These are phyloP conservation scores for Calvatia gigantea DNA, from an alignment of 768 basidiomycete genomes.

Conservation along the genomic window DNA sequence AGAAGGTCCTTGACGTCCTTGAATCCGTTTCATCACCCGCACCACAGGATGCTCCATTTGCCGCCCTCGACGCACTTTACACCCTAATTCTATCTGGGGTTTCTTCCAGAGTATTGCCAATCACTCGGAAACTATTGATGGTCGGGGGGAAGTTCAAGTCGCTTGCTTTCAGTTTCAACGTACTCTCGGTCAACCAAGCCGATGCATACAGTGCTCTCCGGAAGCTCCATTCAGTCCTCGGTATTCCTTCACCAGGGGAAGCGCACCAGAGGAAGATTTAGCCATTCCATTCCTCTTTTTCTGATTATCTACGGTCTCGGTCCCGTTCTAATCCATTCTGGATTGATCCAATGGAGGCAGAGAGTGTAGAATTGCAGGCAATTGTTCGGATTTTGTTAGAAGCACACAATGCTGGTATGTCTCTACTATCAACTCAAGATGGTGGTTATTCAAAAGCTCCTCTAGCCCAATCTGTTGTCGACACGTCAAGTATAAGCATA, in stretches of 20 bases:
- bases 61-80: slow-evolving; percentile 7
- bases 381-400: background rate
- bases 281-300: background rate
- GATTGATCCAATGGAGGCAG: background rate
- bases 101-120: background rate
- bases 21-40: background rate
- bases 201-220: background rate
- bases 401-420: slow-evolving; percentile 15
- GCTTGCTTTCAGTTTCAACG: background rate
- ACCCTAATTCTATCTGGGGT: background rate
- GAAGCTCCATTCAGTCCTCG: background rate
- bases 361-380: background rate
- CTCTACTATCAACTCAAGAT: too few species aligned
- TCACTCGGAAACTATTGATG: background rate
- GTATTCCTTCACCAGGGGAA: background rate
- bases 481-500: too few species aligned
- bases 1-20: slow-evolving; percentile 1
- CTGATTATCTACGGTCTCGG: background rate
- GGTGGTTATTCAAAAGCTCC: too few species aligned
- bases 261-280: background rate
- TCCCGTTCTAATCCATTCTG: background rate
- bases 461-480: too few species aligned
- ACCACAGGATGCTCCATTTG: background rate
- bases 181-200: background rate
- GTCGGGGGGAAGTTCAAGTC: background rate